Conservation (phyloP, 306 rosid genomes). For the Aeschynomene evenia region DNA sequence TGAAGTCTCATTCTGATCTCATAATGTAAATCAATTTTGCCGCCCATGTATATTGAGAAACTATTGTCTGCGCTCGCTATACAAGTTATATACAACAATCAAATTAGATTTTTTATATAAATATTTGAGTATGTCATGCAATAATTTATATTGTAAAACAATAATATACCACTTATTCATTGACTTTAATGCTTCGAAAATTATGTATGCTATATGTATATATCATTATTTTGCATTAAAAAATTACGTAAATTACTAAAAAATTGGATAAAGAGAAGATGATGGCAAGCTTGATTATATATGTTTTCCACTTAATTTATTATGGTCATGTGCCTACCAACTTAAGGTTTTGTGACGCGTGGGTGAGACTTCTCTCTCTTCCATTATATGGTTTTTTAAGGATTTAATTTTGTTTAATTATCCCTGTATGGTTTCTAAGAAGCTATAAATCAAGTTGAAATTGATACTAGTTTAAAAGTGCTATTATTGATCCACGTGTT, state of each 20-base stretch:
- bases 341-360: neutral
- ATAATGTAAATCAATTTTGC: neutral
- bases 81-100: neutral
- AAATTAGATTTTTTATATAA: neutral
- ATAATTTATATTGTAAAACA: neutral
- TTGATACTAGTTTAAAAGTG: neutral
- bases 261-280: neutral
- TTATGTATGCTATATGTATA: neutral
- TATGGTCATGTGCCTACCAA: neutral
- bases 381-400: neutral
- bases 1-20: neutral
- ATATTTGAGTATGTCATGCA: neutral
- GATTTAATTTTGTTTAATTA: neutral
- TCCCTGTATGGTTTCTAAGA: neutral
- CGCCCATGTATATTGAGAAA: neutral
- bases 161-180: neutral
- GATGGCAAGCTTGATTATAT: neutral
- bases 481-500: conserved; percentile 23
- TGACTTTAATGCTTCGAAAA: neutral
- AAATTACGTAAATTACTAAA: neutral
- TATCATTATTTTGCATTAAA: neutral
- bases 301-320: neutral
- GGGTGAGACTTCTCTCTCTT: conserved; percentile 18
- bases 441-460: conserved; percentile 11
- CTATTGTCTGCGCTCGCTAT: neutral